A percentile compares a stretch with the other conserved stretches of the same genome.
Evolutionary conservation across 2,329 filamentous ascomycete genomes (phyloP).

Genomic region (Pleomassaria siparia): DNA sequence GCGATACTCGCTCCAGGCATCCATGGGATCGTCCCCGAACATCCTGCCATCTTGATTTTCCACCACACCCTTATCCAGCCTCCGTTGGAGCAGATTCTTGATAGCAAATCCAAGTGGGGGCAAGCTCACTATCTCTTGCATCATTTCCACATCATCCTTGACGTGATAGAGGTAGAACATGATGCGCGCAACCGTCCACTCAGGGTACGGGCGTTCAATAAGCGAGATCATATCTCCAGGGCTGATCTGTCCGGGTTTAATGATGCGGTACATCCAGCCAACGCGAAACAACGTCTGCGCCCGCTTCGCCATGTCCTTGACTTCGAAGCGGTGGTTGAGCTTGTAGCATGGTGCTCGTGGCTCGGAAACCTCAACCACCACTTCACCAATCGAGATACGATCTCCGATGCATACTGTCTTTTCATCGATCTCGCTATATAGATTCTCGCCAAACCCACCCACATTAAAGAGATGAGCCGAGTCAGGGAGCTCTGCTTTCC

Average conservation of each 20-base stretch:
- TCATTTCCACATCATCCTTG: conserved; percentile 50
- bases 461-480: conserved; percentile 55
- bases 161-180: conserved; percentile 65
- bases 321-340: conserved; percentile 66
- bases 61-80: conserved; percentile 52
- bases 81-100: conserved; percentile 23
- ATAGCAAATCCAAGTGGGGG: conserved; percentile 14
- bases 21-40: conserved; percentile 30
- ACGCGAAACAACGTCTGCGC: conserved; percentile 61
- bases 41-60: conserved; percentile 34
- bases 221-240: conserved; percentile 61
- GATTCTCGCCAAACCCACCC: conserved; percentile 67
- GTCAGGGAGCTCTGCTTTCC: conserved; percentile 56
- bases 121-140: conserved; percentile 46
- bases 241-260: conserved; percentile 56
- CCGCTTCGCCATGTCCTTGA: conserved; percentile 62
- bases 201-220: conserved; percentile 56
- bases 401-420: conserved; percentile 68
- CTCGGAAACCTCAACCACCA: conserved; percentile 61
- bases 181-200: conserved; percentile 64
- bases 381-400: conserved; percentile 52
- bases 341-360: conserved; percentile 69
- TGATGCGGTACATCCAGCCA: conserved; percentile 67
- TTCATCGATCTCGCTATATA: conserved; percentile 64
- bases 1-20: conserved; percentile 42